Evolutionary conservation across 768 basidiomycete species (phyloP), one percentile per base, ranked within the genome.

Genomic region (Cystobasidium tubakii): DNA sequence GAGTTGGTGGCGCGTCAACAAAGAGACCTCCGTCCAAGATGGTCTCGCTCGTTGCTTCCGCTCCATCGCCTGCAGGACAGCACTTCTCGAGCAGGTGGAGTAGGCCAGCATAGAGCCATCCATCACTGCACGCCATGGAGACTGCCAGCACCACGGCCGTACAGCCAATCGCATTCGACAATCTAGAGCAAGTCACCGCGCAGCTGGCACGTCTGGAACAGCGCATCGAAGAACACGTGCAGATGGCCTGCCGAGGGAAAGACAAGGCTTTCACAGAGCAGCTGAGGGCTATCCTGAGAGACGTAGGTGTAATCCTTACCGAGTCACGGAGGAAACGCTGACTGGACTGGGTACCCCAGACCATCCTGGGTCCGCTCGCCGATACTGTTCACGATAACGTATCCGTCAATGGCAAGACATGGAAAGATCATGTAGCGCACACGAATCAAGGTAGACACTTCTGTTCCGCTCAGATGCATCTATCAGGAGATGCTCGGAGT

Each of bases 121-220:
- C 42, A n/a, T n/a, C n/a, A n/a, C n/a, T n/a, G n/a, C n/a, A 15
- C 39, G 39, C 39, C 15, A 39, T 39, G 39, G 39, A 39, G 39
- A 50, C 46, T 50, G 12, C 21, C 12, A 50, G 46, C 46, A 7
- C 57, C 4, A 62, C 7, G 4, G 57, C 29, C 15, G 57, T 62
- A 4, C 57, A 62, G 36, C 57, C 57, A 31, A 62, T 62, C 25
- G 57, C 57, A 12, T 62, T 62, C 57, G 57, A 62, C 57, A 62
- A 39, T 23, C 9, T 23, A 2, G 7, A 31, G 13, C 57, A 62
- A 23, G 31, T 62, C 57, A 23, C 9, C 36, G 57, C 9, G 17
- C 31, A 33, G 15, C 57, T 62, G 10, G 57, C 29, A 31, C 10
- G 57, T 19, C 29, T 62, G 31, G 31, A 39, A n/a, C 15, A 33